These are phyloP conservation scores for Powellomyces hirtus DNA, from an alignment of 192 early-diverging fungal species.

Conservation along the genomic window DNA sequence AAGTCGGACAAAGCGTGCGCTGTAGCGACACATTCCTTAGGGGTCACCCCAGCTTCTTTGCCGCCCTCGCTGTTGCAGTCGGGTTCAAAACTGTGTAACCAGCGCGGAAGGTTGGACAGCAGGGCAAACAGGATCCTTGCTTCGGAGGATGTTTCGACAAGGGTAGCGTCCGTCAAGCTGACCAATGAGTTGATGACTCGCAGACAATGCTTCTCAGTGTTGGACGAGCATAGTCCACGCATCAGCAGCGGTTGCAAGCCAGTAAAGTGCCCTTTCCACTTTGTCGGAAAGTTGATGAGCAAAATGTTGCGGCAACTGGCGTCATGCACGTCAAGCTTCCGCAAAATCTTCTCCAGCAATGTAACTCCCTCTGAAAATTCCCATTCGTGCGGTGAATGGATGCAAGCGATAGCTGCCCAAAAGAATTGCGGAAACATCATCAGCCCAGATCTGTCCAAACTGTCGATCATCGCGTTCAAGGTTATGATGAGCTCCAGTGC, in stretches of 20 bases:
- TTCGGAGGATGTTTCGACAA: slow-evolving; percentile 60
- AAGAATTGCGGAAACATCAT: slow-evolving; percentile 76
- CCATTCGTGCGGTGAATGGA: slow-evolving; percentile 71
- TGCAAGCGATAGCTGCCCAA: slow-evolving; percentile 73
- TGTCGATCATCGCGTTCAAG: slow-evolving; percentile 59
- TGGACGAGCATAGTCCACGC: slow-evolving; percentile 63
- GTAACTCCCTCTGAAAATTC: slow-evolving; percentile 71
- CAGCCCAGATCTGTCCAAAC: slow-evolving; percentile 54
- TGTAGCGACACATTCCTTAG: slow-evolving; percentile 48
- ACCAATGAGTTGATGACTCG: slow-evolving; percentile 58
- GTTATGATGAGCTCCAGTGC: slow-evolving; percentile 75
- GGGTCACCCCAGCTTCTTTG: slow-evolving; percentile 33
- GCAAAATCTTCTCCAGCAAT: slow-evolving; percentile 63
- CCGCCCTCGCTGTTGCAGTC: slow-evolving; percentile 22
- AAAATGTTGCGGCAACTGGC: slow-evolving; percentile 44
- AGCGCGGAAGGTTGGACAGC: slow-evolving; percentile 65
- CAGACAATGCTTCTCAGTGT: slow-evolving; percentile 55
- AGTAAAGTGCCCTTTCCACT: slow-evolving; percentile 72
- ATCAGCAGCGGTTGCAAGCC: slow-evolving; percentile 74
- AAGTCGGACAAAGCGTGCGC: slow-evolving; percentile 50
- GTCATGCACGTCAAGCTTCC: slow-evolving; percentile 59
- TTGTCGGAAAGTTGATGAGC: slow-evolving; percentile 61
- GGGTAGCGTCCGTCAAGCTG: slow-evolving; percentile 48
- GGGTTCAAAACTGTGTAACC: slow-evolving; percentile 64
- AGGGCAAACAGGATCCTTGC: slow-evolving; percentile 61